These are phyloP conservation scores for Plasmodium knowlesi DNA, from an alignment of 169 alveolate species.

Conservation along the genomic window DNA sequence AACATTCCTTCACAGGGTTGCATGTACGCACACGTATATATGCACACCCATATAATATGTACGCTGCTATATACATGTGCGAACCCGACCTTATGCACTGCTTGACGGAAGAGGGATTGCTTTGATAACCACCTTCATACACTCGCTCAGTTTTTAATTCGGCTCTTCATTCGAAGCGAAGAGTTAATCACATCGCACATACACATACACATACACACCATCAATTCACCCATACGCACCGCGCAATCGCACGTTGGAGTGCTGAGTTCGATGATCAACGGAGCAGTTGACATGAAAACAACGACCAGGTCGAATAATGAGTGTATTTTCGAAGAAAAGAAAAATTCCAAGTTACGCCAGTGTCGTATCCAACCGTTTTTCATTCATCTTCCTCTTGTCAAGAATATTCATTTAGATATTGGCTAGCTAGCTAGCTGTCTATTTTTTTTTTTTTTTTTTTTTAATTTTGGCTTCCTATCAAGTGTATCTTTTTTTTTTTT, in stretches of 20 bases:
- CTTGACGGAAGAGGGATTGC: not conserved
- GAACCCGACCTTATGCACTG: not conserved
- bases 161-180: not conserved
- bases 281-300: not conserved
- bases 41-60: not conserved
- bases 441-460: not conserved
- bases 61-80: not conserved
- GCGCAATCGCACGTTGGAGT: not conserved
- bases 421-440: not conserved
- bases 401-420: not conserved
- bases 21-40: not conserved
- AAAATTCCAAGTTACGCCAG: not conserved
- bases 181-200: not conserved
- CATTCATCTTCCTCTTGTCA: not conserved
- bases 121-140: not conserved
- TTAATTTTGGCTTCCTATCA: not conserved
- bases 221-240: not conserved
- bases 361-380: not conserved
- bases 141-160: not conserved
- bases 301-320: not conserved
- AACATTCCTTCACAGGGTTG: not conserved
- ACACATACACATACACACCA: too few relatives aligned
- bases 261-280: not conserved
- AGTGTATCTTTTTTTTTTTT: not conserved
- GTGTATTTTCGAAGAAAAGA: not conserved